phyloP scores from a whole-genome alignment of 495 filamentous ascomycete genomes.

The Xylaria cubensis region DNA sequence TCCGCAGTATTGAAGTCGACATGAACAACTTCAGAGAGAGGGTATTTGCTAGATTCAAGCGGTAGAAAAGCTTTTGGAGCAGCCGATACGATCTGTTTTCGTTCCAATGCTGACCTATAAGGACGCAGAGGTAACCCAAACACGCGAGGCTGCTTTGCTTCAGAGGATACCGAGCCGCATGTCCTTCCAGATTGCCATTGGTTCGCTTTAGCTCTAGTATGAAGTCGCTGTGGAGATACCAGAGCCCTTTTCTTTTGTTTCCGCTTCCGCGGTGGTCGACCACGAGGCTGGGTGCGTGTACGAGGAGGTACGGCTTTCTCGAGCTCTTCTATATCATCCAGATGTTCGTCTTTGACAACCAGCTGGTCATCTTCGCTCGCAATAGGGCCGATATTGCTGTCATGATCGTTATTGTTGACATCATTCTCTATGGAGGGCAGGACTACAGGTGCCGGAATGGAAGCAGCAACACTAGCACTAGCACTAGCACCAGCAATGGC shows the following conservation, averaged over 20 bases:
- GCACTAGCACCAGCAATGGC: not conserved
- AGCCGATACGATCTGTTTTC: constrained; percentile 34
- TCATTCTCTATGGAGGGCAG: constrained; percentile 25
- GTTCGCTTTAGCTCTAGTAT: constrained; percentile 30
- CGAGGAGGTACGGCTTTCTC: not conserved
- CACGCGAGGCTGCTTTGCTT: constrained; percentile 17
- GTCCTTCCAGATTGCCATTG: constrained; percentile 37
- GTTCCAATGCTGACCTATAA: constrained; percentile 39
- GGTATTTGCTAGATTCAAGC: constrained; percentile 5
- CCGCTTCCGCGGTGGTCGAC: not conserved
- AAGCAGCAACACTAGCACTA: not conserved
- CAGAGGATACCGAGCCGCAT: not conserved
- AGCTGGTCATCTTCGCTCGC: not conserved
- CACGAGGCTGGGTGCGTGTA: not conserved
- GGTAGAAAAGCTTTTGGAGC: constrained; percentile 28
- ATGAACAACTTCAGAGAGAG: constrained; percentile 40
- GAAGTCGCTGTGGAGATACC: constrained; percentile 29
- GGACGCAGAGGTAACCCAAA: constrained; percentile 36
- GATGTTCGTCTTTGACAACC: not conserved
- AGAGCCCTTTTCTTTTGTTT: constrained; percentile 11
- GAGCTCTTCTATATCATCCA: not conserved
- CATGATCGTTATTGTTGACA: not conserved
- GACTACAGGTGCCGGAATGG: not conserved
- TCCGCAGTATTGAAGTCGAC: constrained; percentile 61
- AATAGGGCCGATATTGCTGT: not conserved